These are phyloP conservation scores for Sarcodon sp. DNA, from an alignment of 768 basidiomycete species.

Conservation along the genomic window DNA sequence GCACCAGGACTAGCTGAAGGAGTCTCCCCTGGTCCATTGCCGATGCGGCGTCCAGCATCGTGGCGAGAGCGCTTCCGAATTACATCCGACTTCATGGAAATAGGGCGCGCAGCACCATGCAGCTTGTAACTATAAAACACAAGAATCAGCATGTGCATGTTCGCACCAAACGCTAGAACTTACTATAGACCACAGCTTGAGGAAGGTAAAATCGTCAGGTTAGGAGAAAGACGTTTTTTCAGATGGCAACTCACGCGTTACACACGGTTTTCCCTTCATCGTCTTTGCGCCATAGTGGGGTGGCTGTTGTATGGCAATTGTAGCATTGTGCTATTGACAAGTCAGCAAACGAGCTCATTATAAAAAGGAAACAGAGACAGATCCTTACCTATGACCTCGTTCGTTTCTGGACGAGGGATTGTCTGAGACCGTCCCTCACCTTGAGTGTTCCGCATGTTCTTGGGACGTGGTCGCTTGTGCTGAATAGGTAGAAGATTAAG, in stretches of 20 bases:
- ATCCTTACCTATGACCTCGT: constrained; percentile 54
- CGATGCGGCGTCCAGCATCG: constrained; percentile 51
- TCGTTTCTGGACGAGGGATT: neutral
- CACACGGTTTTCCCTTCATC: constrained; percentile 87
- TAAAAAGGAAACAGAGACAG: neutral
- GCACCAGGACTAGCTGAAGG: constrained; percentile 67
- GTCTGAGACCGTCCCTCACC: constrained; percentile 55
- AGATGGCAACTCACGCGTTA: constrained; percentile 54
- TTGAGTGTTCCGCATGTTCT: constrained; percentile 72
- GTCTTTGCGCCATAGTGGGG: constrained; percentile 84
- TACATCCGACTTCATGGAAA: constrained; percentile 86
- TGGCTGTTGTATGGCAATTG: constrained; percentile 83
- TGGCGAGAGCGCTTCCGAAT: constrained; percentile 81
- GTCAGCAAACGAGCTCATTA: neutral
- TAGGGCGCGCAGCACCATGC: constrained; percentile 75
- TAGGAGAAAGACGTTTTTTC: constrained; percentile 1
- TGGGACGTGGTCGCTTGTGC: constrained; percentile 84
- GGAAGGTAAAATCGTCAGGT: constrained; percentile 4
- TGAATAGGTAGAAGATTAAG: constrained; percentile 14
- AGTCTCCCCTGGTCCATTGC: constrained; percentile 40
- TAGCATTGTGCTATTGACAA: constrained; percentile 60
- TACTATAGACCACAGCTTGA: constrained; percentile 67
- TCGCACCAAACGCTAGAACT: constrained; percentile 14
- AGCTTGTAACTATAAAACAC: constrained; percentile 47
- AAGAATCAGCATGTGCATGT: constrained; percentile 1